phyloP scores from a whole-genome alignment of 192 early-diverging fungal genomes.

The Funneliformis geosporum region DNA sequence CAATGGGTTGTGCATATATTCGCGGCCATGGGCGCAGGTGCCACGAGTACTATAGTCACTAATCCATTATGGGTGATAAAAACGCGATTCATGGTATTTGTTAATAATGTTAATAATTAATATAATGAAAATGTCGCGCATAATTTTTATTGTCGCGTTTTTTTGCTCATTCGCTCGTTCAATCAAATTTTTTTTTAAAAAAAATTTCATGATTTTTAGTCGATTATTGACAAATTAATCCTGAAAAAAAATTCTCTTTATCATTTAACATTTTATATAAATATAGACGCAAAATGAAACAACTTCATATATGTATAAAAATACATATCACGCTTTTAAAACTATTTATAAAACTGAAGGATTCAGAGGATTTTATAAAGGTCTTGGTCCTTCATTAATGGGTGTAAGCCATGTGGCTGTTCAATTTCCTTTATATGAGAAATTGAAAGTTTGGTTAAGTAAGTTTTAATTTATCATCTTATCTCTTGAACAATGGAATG shows the following conservation, averaged over 20 bases:
- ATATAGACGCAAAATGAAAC: slow-evolving; percentile 70
- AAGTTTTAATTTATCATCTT: slow-evolving; percentile 32
- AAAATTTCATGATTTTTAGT: not conserved
- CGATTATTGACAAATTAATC: slow-evolving; percentile 34
- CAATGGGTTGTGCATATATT: slow-evolving; percentile 69
- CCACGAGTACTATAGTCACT: slow-evolving; percentile 72
- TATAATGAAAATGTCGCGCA: not conserved
- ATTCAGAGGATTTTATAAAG: slow-evolving; percentile 85
- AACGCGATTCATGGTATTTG: slow-evolving; percentile 79
- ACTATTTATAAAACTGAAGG: slow-evolving; percentile 81
- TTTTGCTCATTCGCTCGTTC: no score
- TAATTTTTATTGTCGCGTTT: not conserved
- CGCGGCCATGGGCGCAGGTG: slow-evolving; percentile 84
- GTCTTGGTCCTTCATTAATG: slow-evolving; percentile 85
- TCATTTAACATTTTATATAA: not conserved
- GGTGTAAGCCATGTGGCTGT: slow-evolving; percentile 92
- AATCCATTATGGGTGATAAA: slow-evolving; percentile 95
- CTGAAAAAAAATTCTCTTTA: not conserved
- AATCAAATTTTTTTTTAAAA: not conserved
- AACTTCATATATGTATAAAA: slow-evolving; percentile 80
- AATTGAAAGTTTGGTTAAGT: slow-evolving; percentile 69
- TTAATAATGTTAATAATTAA: slow-evolving; percentile 11
- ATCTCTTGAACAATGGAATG: not conserved
- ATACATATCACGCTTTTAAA: slow-evolving; percentile 76
- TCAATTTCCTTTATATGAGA: slow-evolving; percentile 96